Conservation (phyloP, 176 grass and related monocot genomes). For the Pontederia paniculata region DNA sequence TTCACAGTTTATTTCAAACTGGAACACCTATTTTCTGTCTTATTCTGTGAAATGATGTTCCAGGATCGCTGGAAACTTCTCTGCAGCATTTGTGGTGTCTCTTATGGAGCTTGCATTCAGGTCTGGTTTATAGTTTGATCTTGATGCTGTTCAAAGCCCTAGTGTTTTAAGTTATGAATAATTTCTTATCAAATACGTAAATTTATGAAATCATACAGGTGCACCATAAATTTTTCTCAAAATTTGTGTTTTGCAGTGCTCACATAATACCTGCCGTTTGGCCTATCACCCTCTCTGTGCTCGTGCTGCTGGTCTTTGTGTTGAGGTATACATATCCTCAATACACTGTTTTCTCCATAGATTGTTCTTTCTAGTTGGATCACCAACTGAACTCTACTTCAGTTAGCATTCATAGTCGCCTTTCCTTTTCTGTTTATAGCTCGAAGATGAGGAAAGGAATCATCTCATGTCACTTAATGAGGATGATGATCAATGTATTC, state of each 20-base stretch:
- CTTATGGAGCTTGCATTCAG: slow-evolving; percentile 99
- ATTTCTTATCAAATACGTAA: neutral
- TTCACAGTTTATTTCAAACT: neutral
- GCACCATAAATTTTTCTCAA: neutral
- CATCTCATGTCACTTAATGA: slow-evolving; percentile 85
- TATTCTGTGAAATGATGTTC: slow-evolving; percentile 20
- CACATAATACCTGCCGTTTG: slow-evolving; percentile 87
- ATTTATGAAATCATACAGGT: neutral
- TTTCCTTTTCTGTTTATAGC: slow-evolving; percentile 38
- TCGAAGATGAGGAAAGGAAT: slow-evolving; percentile 92
- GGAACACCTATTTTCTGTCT: slow-evolving; percentile 1
- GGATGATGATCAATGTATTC: slow-evolving; percentile 85
- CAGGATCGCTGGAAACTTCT: slow-evolving; percentile 98
- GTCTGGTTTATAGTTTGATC: slow-evolving; percentile 25
- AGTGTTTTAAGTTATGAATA: neutral
- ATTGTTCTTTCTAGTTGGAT: slow-evolving; percentile 3
- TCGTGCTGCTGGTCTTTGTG: slow-evolving; percentile 98
- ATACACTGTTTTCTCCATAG: slow-evolving; percentile 7
- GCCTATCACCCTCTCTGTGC: slow-evolving; percentile 98
- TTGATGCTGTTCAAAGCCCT: slow-evolving; percentile 3
- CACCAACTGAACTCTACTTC: neutral
- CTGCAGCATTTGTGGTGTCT: slow-evolving; percentile 94
- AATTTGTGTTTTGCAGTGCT: slow-evolving; percentile 52
- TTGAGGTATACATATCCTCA: slow-evolving; percentile 48
- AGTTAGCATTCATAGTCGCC: neutral